Conservation (phyloP, 2,329 filamentous ascomycete genomes). For the Neurospora sp. region DNA sequence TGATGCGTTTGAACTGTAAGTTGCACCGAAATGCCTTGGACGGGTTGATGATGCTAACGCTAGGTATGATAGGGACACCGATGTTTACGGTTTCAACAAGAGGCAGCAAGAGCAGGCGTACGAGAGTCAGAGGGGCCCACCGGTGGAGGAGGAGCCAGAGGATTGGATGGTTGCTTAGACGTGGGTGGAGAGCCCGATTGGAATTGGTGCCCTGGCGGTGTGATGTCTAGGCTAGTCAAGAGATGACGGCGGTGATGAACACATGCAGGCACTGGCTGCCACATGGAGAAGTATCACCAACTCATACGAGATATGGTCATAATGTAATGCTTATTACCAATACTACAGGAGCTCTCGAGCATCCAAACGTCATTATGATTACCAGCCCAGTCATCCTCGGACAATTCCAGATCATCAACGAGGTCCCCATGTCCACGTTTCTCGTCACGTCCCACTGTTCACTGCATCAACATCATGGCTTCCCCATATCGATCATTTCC, state of each 20-base stretch:
- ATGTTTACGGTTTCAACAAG: constrained; percentile 4
- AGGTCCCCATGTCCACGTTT: too few relatives aligned
- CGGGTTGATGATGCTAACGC: too few relatives aligned
- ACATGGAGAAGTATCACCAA: not conserved
- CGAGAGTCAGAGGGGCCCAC: constrained; percentile 51
- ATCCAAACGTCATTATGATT: too few relatives aligned
- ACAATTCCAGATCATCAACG: too few relatives aligned
- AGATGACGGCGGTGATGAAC: not conserved
- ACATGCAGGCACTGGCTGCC: not conserved
- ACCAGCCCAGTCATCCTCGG: too few relatives aligned
- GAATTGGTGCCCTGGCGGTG: not conserved
- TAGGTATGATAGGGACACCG: not conserved
- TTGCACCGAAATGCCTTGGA: too few relatives aligned
- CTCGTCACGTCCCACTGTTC: too few relatives aligned
- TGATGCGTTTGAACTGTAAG: constrained; percentile 14
- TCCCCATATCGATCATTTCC: too few relatives aligned
- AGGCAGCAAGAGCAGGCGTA: constrained; percentile 44
- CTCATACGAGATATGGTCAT: not conserved
- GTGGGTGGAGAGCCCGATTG: not conserved
- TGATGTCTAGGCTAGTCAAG: not conserved
- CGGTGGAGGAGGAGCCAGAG: not conserved
- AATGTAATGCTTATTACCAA: not conserved
- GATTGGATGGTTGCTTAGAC: not conserved
- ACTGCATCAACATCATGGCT: too few relatives aligned
- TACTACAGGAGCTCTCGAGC: not conserved